Conservation (phyloP, 2,329 filamentous ascomycete species). For the Phaeosphaeriaceae sp. region DNA sequence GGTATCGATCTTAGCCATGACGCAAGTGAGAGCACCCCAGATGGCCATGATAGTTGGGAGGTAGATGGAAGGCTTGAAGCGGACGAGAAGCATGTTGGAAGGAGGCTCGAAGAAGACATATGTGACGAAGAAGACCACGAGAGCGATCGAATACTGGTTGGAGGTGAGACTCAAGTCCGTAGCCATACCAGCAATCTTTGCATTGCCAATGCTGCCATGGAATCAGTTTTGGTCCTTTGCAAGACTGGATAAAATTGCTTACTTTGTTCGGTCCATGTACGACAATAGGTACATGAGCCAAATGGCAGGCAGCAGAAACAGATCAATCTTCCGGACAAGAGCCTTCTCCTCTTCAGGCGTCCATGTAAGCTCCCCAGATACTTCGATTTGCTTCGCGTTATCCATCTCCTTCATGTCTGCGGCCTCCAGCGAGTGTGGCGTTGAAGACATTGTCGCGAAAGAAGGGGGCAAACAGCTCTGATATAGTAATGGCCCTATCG, state of each 20-base stretch:
- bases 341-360: constrained; percentile 57
- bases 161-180: constrained; percentile 56
- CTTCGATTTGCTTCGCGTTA: constrained; percentile 52
- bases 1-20: constrained; percentile 58
- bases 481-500: not conserved
- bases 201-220: constrained; percentile 56
- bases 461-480: not conserved
- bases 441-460: constrained; percentile 29
- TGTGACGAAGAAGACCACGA: constrained; percentile 62
- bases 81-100: constrained; percentile 61
- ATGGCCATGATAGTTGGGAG: constrained; percentile 59
- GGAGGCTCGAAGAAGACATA: constrained; percentile 63
- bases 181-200: constrained; percentile 60
- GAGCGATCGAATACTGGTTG: constrained; percentile 57
- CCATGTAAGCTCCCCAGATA: constrained; percentile 55
- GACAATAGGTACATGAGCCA: constrained; percentile 60
- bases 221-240: constrained; percentile 12
- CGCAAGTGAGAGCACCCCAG: constrained; percentile 60
- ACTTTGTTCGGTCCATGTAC: constrained; percentile 55
- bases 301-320: constrained; percentile 55
- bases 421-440: constrained; percentile 27
- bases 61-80: constrained; percentile 59
- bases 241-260: constrained; percentile 1
- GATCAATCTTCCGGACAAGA: constrained; percentile 58
- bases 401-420: constrained; percentile 41